Percentiles rank a stretch among this genome's conserved stretches.
phyloP scores from a whole-genome alignment of 768 basidiomycete genomes.

The Leccinellum rugosiceps region DNA sequence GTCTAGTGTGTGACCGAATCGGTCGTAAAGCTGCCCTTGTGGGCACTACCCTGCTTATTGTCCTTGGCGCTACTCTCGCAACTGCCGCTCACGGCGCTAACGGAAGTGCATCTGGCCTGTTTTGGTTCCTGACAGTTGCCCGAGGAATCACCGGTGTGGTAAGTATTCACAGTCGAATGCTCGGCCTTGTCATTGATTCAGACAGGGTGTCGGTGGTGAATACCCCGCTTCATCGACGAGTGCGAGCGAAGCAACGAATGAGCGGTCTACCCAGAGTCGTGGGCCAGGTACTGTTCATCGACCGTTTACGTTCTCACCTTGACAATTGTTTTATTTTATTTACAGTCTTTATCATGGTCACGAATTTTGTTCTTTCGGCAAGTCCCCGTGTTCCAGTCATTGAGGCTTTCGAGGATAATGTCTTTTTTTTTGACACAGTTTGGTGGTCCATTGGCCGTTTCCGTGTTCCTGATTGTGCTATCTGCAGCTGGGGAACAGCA shows the following conservation, averaged over 20 bases:
- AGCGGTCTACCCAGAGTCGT: constrained; percentile 54
- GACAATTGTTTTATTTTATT: neutral
- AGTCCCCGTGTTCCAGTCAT: constrained; percentile 12
- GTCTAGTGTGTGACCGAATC: constrained; percentile 66
- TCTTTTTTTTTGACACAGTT: constrained; percentile 37
- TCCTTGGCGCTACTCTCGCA: constrained; percentile 62
- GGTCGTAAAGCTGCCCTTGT: constrained; percentile 78
- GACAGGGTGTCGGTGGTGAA: constrained; percentile 70
- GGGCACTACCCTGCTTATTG: constrained; percentile 63
- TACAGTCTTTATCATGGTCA: constrained; percentile 71
- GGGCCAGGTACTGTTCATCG: constrained; percentile 48
- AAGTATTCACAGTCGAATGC: constrained; percentile 14
- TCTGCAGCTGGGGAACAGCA: constrained; percentile 63
- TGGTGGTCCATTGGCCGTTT: constrained; percentile 63
- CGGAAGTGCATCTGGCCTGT: constrained; percentile 54
- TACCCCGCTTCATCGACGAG: constrained; percentile 72
- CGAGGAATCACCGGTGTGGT: constrained; percentile 69
- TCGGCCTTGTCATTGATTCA: constrained; percentile 2
- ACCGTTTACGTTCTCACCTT: neutral
- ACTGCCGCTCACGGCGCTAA: constrained; percentile 65
- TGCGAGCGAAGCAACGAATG: constrained; percentile 72
- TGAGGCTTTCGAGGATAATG: neutral
- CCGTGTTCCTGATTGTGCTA: constrained; percentile 65
- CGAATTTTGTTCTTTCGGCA: constrained; percentile 66
- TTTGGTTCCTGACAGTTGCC: constrained; percentile 74